Conservation (phyloP, 495 filamentous ascomycete species). For the Trichoderma asperelloides region DNA sequence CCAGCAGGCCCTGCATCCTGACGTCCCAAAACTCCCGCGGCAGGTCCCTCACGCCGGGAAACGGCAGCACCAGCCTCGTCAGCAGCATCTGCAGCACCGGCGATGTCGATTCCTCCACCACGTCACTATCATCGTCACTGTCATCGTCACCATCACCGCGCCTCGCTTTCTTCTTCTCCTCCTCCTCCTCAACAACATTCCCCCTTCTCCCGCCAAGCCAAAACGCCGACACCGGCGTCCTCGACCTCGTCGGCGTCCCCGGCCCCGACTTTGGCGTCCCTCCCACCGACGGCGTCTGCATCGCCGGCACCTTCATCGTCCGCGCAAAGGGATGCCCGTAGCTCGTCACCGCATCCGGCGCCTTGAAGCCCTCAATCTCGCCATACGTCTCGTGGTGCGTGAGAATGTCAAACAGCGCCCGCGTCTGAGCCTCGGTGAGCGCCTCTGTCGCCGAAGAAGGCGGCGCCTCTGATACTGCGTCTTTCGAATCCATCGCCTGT, state of each 20-base stretch:
- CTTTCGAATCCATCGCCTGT: not conserved
- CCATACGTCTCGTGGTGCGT: conserved; percentile 54
- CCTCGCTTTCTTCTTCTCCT: not conserved
- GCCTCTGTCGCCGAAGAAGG: not conserved
- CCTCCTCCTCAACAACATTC: not conserved
- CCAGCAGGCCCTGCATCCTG: conserved; percentile 36
- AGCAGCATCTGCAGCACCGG: conserved; percentile 52
- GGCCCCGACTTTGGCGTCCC: not conserved
- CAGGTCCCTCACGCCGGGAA: conserved; percentile 51
- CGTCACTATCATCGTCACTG: conserved; percentile 9
- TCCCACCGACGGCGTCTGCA: conserved; percentile 8
- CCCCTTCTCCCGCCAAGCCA: not conserved
- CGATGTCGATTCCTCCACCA: conserved; percentile 29
- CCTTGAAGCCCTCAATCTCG: conserved; percentile 53
- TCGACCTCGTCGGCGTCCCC: conserved; percentile 3
- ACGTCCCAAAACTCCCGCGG: conserved; percentile 48
- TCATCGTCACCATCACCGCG: not conserved
- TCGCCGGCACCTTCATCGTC: conserved; percentile 8
- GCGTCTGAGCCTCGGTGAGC: conserved; percentile 41
- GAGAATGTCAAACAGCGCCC: conserved; percentile 57
- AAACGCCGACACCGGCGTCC: conserved; percentile 1
- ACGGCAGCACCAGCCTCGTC: conserved; percentile 42
- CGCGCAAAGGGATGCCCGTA: conserved; percentile 51
- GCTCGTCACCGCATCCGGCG: conserved; percentile 39
- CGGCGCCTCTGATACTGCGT: not conserved